A percentile compares a stretch with the other conserved stretches of the same genome.
phyloP scores from a whole-genome alignment of 148 eudicot species.

The Amaranthus cruentus region DNA sequence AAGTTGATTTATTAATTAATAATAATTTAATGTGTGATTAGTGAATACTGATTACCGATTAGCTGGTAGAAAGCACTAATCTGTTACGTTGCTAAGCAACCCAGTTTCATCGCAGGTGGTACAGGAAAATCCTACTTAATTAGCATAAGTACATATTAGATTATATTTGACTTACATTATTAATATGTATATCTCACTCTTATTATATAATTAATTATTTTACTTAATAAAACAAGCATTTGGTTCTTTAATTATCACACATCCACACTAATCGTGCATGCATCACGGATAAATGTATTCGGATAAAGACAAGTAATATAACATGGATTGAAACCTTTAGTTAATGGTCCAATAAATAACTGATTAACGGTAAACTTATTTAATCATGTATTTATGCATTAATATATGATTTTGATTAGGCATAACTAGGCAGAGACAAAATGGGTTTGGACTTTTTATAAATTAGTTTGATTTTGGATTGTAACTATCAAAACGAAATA shows the following conservation, averaged over 20 bases:
- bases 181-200: not conserved
- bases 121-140: not conserved
- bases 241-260: not conserved
- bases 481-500: too few relatives aligned
- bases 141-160: too few relatives aligned
- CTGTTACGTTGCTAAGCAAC: not conserved
- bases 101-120: conserved; percentile 7
- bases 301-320: not conserved
- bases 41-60: not conserved
- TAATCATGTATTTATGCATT: not conserved
- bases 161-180: conserved; percentile 1
- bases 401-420: not conserved
- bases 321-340: not conserved
- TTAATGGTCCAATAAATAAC: not conserved
- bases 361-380: not conserved
- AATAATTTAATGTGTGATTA: too few relatives aligned
- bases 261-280: conserved; percentile 4
- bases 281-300: not conserved
- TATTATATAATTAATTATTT: not conserved
- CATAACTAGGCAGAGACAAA: not conserved
- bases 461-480: too few relatives aligned
- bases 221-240: too few relatives aligned
- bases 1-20: not conserved
- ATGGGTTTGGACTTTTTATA: too few relatives aligned
- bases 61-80: conserved; percentile 6